Base-by-base conservation (phyloP, 768 basidiomycete genomes). In the Suillus plorans region DNA sequence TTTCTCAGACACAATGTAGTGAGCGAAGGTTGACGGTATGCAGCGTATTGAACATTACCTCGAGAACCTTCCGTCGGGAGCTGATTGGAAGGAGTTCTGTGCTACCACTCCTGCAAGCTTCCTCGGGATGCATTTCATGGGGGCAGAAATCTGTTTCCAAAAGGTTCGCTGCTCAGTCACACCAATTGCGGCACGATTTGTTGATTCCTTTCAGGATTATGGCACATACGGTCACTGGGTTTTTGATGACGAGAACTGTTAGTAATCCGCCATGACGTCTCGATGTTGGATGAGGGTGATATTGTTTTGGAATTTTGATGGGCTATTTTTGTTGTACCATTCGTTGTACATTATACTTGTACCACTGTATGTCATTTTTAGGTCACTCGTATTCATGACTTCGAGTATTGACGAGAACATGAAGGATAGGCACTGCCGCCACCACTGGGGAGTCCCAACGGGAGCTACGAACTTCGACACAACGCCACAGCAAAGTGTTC, bases 81-180 rank as follows among this genome's bases (percentile, higher is more conserved):
- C 68, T n/a, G 71, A 73, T 31, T 78, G 76, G 76, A 66, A 67
- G 12, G 69, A 71, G 56, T 73, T 78, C 56, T 78, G 77, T 60
- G 72, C 77, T 20, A 76, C 76, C 10, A 78, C 76, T 2, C 76
- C 76, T 0, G 70, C 61, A 1, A 61, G 41, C n/a, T 75, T 77
- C 63, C 64, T 12, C 14, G 67, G 68, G 7, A 58, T 75, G 63
- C 69, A 71, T 25, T 77, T 76, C 47, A 22, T 49, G 0, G 69
- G 71, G 20, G 70, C 75, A 0, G 50, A 73, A 3, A 59, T 66
- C 53, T 77, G 73, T 37, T 71, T 66, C 58, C 65, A 70, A 59
- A 31, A 22, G 4, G 73, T 74, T 45, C 56, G 73, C 65, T 36
- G 8, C 37, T 45, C 22, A 37, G 42, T 53, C 3, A 1, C 45